Evolutionary conservation across 495 filamentous ascomycete species (phyloP), one percentile per base, ranked within the genome.

Genomic region (Apiosordaria backusii): DNA sequence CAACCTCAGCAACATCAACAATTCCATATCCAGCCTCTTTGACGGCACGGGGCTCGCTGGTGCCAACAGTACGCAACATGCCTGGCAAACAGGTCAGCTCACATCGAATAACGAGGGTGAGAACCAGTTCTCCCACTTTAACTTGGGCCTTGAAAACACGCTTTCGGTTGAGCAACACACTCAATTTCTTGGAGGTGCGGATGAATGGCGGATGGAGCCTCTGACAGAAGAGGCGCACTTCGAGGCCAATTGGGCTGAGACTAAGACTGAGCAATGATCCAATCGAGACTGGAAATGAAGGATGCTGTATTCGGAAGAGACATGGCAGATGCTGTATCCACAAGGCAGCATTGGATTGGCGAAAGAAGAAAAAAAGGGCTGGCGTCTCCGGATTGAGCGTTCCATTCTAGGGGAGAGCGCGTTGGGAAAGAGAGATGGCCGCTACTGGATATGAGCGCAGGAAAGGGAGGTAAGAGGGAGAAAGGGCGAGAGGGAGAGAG

Each of bases 191-290:
- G 50, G 59, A 18, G 68, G 67, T 3, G 62, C 69, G 7, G 69
- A 68, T 16, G 73, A 75, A 2, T 76, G 75, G 68, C 71, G 77
- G 35, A 66, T 77, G 40, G 75, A 80, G 29, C 64, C 70, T 4
- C 68, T 80, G 22, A 40, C 66, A n/a, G 74, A 75, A 3, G 52
- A 53, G 15, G 62, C 62, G 21, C 69, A 73, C 26, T 72, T 74
- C 26, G 73, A 74, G 25, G 65, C 57, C 50, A 70, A 61, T 57
- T 75, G 73, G 73, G 65, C 57, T 4, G 70, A 71, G n/a, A 61
- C 59, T 23, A 66, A 67, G 50, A 5, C 58, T 5, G 67, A 71
- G 53, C 1, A n/a, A 21, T 69, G 68, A 9, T 18, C 21, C 18
- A 22, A 15, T 54, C 21, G 52, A 5, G 52, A 9, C 13, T 58